Base-by-base conservation (phyloP, 192 early-diverging fungal genomes). In the Rhizoclosmatium sp. region DNA sequence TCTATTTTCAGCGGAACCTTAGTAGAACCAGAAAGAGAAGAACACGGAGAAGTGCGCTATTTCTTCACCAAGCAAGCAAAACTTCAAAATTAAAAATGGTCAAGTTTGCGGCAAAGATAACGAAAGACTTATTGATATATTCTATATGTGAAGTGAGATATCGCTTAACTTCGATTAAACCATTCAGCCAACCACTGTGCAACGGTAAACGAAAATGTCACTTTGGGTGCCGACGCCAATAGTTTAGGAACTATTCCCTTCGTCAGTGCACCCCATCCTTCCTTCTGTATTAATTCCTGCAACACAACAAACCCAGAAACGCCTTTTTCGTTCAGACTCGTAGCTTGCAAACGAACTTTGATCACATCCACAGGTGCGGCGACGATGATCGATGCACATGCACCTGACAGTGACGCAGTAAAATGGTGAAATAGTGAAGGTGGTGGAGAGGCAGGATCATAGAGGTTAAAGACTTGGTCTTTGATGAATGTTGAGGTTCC, bases 331-430 rank as follows among this genome's bases (percentile, higher is more conserved):
- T 94, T 94, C 81, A 95, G 92, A 73, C 93, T 90, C 59, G 93
- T 91, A 65, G 93, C 93, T 85, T 97, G 96, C 83, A 97, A 94
- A 62, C 96, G 92, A 16, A 94, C 95, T 90, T 97, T 97, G 85
- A 97, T 93, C 10, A 97, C 95, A 82, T 97, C 96, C 79, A 97
- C 87, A 4, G 96, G 96, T n/a, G 94, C 93, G 7, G 95, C 93
- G 21, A 98, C 91, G 7, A 92, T 91, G 82, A 98, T 93, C 47
- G 93, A 93, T 10, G 95, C 95, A 47, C 92, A 85, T 12, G 95
- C 93, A 42, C 95, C 96, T 68, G 91, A 93, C 69, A 96, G 92
- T 41, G 95, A 96, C 9, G 94, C 89, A 73, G 90, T 90, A 83
- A 95, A 95, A 89, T 93, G 95, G 78, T 96, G 96, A 73, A 92